Conservation (phyloP, 768 basidiomycete species). For the Cystobasidium onofrii region DNA sequence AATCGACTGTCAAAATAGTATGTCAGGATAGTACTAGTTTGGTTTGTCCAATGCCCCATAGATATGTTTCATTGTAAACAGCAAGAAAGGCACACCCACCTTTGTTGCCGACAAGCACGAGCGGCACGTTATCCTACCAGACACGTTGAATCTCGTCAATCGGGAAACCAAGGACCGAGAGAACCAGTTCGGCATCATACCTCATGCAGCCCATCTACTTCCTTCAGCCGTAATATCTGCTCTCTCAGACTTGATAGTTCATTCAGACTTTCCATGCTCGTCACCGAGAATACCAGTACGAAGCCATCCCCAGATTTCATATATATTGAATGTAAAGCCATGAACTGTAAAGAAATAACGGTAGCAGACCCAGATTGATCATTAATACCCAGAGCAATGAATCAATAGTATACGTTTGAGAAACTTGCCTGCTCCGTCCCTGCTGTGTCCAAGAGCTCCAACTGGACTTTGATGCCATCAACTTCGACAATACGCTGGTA, state of each 20-base stretch:
- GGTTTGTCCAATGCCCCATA: no score
- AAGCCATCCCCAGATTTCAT: slow-evolving; percentile 42
- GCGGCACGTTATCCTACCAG: slow-evolving; percentile 29
- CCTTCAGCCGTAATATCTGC: slow-evolving; percentile 41
- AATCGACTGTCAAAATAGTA: slow-evolving; percentile 34
- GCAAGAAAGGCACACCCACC: background rate
- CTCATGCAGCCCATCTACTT: slow-evolving; percentile 15
- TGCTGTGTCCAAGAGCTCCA: slow-evolving; percentile 42
- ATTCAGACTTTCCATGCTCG: slow-evolving; percentile 35
- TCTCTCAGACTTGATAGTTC: slow-evolving; percentile 38
- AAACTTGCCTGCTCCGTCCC: slow-evolving; percentile 50
- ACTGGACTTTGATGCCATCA: slow-evolving; percentile 37
- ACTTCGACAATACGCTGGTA: slow-evolving; percentile 39
- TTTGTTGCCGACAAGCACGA: slow-evolving; percentile 43
- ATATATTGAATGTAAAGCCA: slow-evolving; percentile 41
- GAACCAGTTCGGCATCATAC: no score
- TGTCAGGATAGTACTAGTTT: no score
- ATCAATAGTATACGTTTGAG: no score
- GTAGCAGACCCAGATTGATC: no score
- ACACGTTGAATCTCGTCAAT: no score
- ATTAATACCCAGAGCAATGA: no score
- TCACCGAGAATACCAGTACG: slow-evolving; percentile 42
- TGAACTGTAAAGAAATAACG: slow-evolving; percentile 34
- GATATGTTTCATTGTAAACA: background rate
- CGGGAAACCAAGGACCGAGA: no score